phyloP scores from a whole-genome alignment of 495 filamentous ascomycete species.

The Hyphodiscus hymeniophilus region DNA sequence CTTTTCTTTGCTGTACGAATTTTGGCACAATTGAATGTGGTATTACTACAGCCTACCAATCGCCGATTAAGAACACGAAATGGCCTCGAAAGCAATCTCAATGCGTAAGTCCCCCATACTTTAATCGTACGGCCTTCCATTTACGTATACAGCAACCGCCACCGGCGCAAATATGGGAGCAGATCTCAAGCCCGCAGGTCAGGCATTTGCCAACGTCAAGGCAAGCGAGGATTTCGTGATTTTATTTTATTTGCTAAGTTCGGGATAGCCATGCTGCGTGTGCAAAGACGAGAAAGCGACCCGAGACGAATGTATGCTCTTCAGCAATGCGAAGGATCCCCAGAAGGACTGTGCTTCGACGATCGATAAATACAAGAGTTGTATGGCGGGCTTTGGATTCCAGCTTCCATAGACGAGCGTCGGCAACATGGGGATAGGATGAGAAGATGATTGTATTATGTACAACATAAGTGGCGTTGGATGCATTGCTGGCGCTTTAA shows the following conservation, averaged over 20 bases:
- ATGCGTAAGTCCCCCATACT: conserved; percentile 13
- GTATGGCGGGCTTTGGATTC: conserved; percentile 94
- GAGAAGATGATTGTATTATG: neutral
- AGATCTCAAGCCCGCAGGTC: conserved; percentile 16
- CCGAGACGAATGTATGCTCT: conserved; percentile 98
- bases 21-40: conserved; percentile 2
- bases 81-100: conserved; percentile 16
- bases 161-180: conserved; percentile 15
- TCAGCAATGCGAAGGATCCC: conserved; percentile 71
- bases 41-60: conserved; percentile 10
- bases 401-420: conserved; percentile 37
- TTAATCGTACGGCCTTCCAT: neutral
- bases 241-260: neutral
- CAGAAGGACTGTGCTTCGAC: conserved; percentile 69
- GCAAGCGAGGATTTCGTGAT: neutral
- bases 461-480: conserved; percentile 9
- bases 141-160: conserved; percentile 14
- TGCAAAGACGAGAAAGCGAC: conserved; percentile 89
- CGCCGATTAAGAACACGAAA: conserved; percentile 12
- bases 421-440: neutral
- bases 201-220: conserved; percentile 17
- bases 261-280: conserved; percentile 89
- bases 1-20: neutral
- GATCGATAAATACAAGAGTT: conserved; percentile 79
- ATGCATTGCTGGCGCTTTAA: conserved; percentile 16